Evolutionary conservation across 2,329 filamentous ascomycete species (phyloP).

Genomic region (Raffaelea albimanens): DNA sequence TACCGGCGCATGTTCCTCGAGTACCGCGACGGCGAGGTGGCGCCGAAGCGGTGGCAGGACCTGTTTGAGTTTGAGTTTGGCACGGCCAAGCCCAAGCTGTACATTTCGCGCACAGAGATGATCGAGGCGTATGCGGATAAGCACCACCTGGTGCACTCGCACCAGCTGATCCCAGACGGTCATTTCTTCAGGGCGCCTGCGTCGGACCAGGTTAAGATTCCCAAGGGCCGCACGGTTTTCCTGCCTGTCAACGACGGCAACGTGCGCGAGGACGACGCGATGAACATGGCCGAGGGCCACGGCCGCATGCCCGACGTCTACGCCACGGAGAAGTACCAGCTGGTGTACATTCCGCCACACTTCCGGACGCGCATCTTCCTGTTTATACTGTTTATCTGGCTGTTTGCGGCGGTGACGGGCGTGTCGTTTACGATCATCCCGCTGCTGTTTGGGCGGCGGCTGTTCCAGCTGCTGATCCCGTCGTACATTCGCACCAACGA

Average conservation of each 20-base stretch:
- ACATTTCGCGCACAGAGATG: conserved; percentile 27
- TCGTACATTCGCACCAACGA: conserved; percentile 73
- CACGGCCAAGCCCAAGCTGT: conserved; percentile 27
- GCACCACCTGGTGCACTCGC: conserved; percentile 32
- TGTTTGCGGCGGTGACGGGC: conserved; percentile 83
- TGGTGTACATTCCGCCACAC: conserved; percentile 74
- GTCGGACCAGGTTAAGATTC: conserved; percentile 89
- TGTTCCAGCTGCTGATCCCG: conserved; percentile 68
- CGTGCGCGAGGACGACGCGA: conserved; percentile 31
- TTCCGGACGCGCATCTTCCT: conserved; percentile 72
- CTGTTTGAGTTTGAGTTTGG: conserved; percentile 33
- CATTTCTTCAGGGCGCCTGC: conserved; percentile 86
- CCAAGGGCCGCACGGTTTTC: conserved; percentile 75
- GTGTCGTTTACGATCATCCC: conserved; percentile 80
- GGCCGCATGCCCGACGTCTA: conserved; percentile 33
- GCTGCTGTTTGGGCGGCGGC: conserved; percentile 69
- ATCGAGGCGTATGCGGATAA: conserved; percentile 22
- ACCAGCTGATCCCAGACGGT: conserved; percentile 59
- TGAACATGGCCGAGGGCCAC: not conserved
- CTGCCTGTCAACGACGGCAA: conserved; percentile 63
- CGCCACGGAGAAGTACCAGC: conserved; percentile 45
- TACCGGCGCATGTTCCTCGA: conserved; percentile 38
- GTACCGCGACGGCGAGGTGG: conserved; percentile 27
- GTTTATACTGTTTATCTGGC: conserved; percentile 86
- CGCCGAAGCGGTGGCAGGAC: conserved; percentile 48